Evolutionary conservation across 225 moss, liverwort and hornwort species (phyloP), one percentile per base, ranked within the genome.

Genomic region (Marchantia polymorpha): DNA sequence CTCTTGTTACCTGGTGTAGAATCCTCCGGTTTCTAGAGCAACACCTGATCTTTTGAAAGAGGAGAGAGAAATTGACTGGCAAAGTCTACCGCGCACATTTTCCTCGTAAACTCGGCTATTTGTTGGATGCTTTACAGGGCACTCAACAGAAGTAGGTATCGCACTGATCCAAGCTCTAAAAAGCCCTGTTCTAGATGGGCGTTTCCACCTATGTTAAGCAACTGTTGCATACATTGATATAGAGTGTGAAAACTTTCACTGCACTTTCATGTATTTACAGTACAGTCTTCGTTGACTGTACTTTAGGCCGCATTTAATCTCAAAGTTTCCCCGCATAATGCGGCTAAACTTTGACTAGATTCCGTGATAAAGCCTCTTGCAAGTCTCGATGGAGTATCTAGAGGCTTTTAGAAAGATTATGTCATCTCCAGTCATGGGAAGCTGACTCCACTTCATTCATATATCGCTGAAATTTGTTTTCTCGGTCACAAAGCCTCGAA

Each of bases 121-220:
- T 26, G 79, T 87, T 76, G 90, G 92, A 27, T 93, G 92, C 87
- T 78, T 27, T 29, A 74, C 72, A 68, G 92, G 92, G 69, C 92
- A 93, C 79, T 91, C 92, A 69, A 93, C 92, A 39, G 90, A 89
- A 86, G 89, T 93, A 76, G 81, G 86, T 71, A 61, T 80, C 17
- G 90, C 90, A 54, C 87, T 91, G 59, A 85, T 93, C 51, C 88
- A 88, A 82, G 90, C 90, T 78, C 81, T 93, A 31, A 93, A 90
- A 81, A 81, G 79, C 80, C 86, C 90, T 60, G 87, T 86, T 56
- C 83, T 81, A 61, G n/a, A 22, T 23, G 15, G 30, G 31, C 29
- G 30, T 6, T 61, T 61, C 39, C 39, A 39, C 39, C 39, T 39
- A 39, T 39, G 39, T 39, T 39, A 39, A 39, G 39, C 5, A 39